A percentile compares a stretch with the other conserved stretches of the same genome.
Conservation (phyloP, 2,329 filamentous ascomycete species). For the Ciborinia camelliae region DNA sequence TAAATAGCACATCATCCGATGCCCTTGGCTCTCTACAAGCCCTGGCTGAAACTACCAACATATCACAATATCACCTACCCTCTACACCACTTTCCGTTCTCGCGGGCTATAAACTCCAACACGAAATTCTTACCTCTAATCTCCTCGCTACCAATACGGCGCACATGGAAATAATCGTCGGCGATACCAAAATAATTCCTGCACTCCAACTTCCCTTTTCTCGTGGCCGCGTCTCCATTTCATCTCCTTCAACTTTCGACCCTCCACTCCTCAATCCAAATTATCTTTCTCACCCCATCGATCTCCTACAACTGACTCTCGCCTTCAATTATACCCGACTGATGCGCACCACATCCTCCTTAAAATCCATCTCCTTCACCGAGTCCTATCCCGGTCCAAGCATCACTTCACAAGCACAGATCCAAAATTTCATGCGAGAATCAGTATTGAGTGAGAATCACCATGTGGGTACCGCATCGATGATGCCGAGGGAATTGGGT, state of each 20-base stretch:
- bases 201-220: conserved; percentile 48
- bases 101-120: conserved; percentile 2
- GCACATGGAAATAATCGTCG: conserved; percentile 10
- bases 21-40: background rate
- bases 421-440: background rate
- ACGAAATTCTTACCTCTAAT: background rate
- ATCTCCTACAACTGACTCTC: conserved; percentile 28
- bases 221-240: conserved; percentile 52
- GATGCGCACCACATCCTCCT: conserved; percentile 1
- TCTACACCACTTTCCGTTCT: background rate
- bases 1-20: background rate
- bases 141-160: background rate
- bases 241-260: conserved; percentile 37
- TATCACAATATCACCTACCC: conserved; percentile 15
- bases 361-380: background rate
- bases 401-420: background rate
- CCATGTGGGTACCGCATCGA: conserved; percentile 18
- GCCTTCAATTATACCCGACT: conserved; percentile 19
- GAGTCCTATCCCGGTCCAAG: conserved; percentile 1
- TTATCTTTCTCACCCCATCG: conserved; percentile 43
- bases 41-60: background rate
- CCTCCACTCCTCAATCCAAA: conserved; percentile 42
- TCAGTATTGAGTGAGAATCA: conserved; percentile 6
- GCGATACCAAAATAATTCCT: conserved; percentile 6
- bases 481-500: conserved; percentile 12